Percentiles rank a stretch among this genome's conserved stretches.
Conservation (phyloP, 2,329 filamentous ascomycete species). For the Pseudogymnoascus verrucosus region DNA sequence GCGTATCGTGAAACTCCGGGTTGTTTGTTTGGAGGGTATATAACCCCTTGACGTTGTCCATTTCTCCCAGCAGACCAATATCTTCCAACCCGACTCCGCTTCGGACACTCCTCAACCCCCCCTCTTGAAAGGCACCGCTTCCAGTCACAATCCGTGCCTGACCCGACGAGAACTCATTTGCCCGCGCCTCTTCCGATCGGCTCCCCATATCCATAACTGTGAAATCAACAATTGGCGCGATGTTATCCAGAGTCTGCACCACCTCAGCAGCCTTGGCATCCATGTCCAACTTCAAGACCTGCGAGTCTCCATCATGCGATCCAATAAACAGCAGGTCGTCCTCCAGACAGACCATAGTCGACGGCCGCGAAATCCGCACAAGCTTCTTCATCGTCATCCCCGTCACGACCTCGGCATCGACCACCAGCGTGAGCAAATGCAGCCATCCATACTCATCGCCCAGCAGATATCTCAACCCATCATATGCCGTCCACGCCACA, state of each 20-base stretch:
- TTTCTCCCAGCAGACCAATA: conserved; percentile 70
- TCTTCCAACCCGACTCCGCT: conserved; percentile 93
- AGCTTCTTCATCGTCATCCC: conserved; percentile 64
- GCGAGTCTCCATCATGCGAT: conserved; percentile 88
- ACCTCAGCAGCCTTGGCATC: conserved; percentile 40
- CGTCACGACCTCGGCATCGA: conserved; percentile 55
- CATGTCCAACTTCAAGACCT: conserved; percentile 61
- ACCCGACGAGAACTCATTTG: conserved; percentile 73
- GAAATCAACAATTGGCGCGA: conserved; percentile 89
- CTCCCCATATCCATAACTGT: conserved; percentile 94
- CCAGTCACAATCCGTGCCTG: conserved; percentile 90
- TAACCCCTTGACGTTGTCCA: conserved; percentile 64
- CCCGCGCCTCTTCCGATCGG: conserved; percentile 30
- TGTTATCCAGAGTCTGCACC: conserved; percentile 71
- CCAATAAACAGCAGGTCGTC: conserved; percentile 72
- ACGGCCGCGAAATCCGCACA: conserved; percentile 63
- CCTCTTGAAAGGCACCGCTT: conserved; percentile 83
- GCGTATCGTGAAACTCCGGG: conserved; percentile 51
- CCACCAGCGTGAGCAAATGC: conserved; percentile 73
- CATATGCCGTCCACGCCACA: conserved; percentile 82
- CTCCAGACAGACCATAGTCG: conserved; percentile 69
- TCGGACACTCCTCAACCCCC: conserved; percentile 79
- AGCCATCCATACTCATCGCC: conserved; percentile 85
- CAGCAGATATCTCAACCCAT: conserved; percentile 75
- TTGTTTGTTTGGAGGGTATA: conserved; percentile 55